Conservation (phyloP, 192 early-diverging fungal species). For the Funneliformis geosporum region DNA sequence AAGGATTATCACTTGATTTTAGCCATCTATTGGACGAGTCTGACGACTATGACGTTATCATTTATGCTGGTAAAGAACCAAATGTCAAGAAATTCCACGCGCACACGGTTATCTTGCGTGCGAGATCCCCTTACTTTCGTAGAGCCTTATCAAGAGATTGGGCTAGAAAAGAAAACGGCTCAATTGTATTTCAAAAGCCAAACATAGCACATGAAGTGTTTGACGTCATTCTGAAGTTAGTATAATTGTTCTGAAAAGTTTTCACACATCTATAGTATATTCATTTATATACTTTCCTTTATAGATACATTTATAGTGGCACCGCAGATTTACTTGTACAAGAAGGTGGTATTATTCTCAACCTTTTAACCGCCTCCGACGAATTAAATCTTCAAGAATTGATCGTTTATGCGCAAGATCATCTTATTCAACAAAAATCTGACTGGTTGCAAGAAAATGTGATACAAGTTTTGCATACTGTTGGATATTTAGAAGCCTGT, state of each 20-base stretch:
- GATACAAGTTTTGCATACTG: constrained; percentile 8
- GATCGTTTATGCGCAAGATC: constrained; percentile 4
- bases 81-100: constrained; percentile 24
- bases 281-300: neutral
- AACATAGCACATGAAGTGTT: constrained; percentile 20
- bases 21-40: neutral
- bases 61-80: constrained; percentile 30
- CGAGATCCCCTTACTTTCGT: constrained; percentile 30
- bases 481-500: constrained; percentile 5
- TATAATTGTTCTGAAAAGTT: neutral
- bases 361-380: constrained; percentile 17
- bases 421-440: constrained; percentile 25
- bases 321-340: constrained; percentile 2
- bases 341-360: constrained; percentile 4
- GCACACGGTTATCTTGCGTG: constrained; percentile 20
- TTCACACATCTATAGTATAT: neutral
- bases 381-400: constrained; percentile 24
- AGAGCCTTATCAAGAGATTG: constrained; percentile 21
- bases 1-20: constrained; percentile 14
- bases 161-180: constrained; percentile 16
- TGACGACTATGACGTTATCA: constrained; percentile 26
- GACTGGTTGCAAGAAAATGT: constrained; percentile 26
- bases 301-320: constrained; percentile 25
- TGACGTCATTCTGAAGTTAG: constrained; percentile 17
- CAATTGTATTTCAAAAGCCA: constrained; percentile 19